Evolutionary conservation across 108 stramenopile genomes (phyloP).

Genomic region (Nannochloropsis gaditana): DNA sequence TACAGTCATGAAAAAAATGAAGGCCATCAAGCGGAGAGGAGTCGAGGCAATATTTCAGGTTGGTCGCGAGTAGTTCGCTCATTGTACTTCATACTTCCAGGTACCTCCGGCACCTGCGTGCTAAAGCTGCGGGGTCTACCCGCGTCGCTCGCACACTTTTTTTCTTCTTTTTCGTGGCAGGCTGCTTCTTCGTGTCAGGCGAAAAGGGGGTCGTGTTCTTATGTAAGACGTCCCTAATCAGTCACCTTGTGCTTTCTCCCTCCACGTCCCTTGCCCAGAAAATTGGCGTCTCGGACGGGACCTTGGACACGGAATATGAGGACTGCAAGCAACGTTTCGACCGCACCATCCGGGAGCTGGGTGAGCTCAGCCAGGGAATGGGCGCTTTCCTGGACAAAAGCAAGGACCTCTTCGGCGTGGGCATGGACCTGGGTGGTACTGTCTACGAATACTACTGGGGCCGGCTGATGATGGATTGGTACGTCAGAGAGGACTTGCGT

Average conservation of each 20-base stretch:
- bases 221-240: not conserved
- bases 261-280: not conserved
- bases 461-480: conserved; percentile 14
- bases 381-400: conserved; percentile 1
- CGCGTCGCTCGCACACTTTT: no score
- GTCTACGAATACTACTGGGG: not conserved
- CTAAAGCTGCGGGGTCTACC: no score
- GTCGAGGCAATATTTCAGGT: conserved; percentile 9
- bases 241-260: not conserved
- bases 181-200: no score
- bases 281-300: conserved; percentile 10
- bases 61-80: not conserved
- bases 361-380: not conserved
- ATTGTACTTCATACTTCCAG: no score
- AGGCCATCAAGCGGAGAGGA: conserved; percentile 11
- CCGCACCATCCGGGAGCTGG: not conserved
- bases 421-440: not conserved
- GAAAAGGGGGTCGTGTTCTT: no score
- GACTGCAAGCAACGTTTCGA: conserved; percentile 19
- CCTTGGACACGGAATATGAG: not conserved
- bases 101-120: no score
- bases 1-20: conserved; percentile 6
- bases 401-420: not conserved
- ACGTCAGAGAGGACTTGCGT: not conserved
- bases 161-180: no score